phyloP scores from a whole-genome alignment of 2,329 filamentous ascomycete species.

The Celoporthe dispersa region DNA sequence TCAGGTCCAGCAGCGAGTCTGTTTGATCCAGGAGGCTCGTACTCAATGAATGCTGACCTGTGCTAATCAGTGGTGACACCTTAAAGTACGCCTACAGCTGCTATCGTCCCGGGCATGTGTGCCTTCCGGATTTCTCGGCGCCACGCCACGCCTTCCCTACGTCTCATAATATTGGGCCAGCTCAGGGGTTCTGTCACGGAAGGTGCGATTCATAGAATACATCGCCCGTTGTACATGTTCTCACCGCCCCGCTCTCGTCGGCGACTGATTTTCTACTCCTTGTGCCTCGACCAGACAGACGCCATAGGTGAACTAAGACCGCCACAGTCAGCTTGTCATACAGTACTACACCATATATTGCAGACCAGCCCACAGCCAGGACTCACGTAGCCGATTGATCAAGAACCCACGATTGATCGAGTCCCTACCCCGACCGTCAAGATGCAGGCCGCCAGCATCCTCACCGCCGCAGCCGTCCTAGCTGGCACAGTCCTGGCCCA shows the following conservation, averaged over 20 bases:
- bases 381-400: neutral
- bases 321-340: neutral
- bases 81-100: neutral
- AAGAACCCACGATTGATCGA: neutral
- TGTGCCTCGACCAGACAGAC: neutral
- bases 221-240: neutral
- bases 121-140: neutral
- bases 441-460: conserved; percentile 22
- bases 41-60: neutral
- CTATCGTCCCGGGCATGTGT: neutral
- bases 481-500: conserved; percentile 19
- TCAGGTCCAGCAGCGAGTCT: neutral
- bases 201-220: neutral
- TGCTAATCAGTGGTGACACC: neutral
- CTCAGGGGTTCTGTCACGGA: neutral
- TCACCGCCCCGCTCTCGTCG: neutral
- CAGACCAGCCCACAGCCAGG: neutral
- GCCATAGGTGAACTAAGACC: neutral
- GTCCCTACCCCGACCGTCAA: neutral
- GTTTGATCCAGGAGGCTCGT: neutral
- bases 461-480: conserved; percentile 19
- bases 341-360: neutral
- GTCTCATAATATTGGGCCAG: neutral
- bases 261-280: neutral
- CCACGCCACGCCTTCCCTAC: neutral